Evolutionary conservation across 2,329 filamentous ascomycete genomes (phyloP).

Genomic region (Paecilomyces formosus): DNA sequence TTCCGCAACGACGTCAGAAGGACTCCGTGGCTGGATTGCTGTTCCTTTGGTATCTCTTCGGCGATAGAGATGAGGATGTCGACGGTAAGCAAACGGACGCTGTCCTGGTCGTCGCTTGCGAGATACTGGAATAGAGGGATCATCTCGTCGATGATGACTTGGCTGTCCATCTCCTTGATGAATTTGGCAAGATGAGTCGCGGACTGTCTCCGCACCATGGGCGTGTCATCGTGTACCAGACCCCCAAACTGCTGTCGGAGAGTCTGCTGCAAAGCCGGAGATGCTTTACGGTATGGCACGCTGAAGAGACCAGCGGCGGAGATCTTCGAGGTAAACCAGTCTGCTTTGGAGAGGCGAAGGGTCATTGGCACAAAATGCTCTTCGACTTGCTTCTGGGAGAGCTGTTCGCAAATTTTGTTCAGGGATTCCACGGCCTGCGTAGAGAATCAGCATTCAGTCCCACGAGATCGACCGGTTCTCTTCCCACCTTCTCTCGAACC

Average conservation of each 20-base stretch:
- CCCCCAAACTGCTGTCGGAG: conserved; percentile 86
- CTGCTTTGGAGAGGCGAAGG: conserved; percentile 92
- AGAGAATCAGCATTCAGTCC: conserved; percentile 1
- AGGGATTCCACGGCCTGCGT: conserved; percentile 89
- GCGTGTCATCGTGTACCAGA: conserved; percentile 95
- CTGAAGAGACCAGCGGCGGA: conserved; percentile 95
- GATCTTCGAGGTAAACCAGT: conserved; percentile 99
- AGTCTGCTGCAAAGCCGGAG: conserved; percentile 78
- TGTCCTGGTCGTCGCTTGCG: conserved; percentile 94
- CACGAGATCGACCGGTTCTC: conserved; percentile 3
- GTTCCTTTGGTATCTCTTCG: conserved; percentile 94
- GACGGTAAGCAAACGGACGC: conserved; percentile 88
- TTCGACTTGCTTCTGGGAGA: conserved; percentile 88
- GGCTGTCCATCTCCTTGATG: conserved; percentile 89
- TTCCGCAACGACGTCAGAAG: conserved; percentile 82
- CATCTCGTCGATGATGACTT: conserved; percentile 95
- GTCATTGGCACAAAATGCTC: conserved; percentile 95
- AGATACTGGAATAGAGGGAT: conserved; percentile 98
- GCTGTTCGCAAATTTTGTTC: conserved; percentile 95
- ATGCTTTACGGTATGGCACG: conserved; percentile 85
- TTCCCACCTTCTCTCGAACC: conserved; percentile 85
- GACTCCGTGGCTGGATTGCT: conserved; percentile 93
- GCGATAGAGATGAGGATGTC: conserved; percentile 95
- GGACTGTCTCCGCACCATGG: conserved; percentile 95
- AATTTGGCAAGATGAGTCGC: conserved; percentile 97